A percentile compares a stretch with the other conserved stretches of the same genome.
These are phyloP conservation scores for Linderniella brevidens DNA, from an alignment of 257 asterid genomes.

Conservation along the genomic window DNA sequence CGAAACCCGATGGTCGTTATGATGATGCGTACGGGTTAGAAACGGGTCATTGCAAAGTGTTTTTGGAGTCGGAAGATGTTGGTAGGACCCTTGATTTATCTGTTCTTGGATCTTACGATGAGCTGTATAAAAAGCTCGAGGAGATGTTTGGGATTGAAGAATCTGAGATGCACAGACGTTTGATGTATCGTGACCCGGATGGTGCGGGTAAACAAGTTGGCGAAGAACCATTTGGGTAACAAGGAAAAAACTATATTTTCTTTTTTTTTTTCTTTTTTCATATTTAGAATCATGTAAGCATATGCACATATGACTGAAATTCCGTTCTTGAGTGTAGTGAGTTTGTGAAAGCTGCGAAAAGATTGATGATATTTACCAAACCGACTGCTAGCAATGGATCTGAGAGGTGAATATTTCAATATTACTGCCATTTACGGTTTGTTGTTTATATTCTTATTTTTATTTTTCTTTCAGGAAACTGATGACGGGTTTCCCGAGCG, in stretches of 20 bases:
- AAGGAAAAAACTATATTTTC: neutral
- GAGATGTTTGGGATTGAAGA: constrained; percentile 59
- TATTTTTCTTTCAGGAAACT: constrained; percentile 37
- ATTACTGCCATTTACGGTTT: too few relatives aligned
- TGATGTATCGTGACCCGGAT: constrained; percentile 40
- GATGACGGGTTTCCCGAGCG: constrained; percentile 59
- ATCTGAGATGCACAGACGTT: constrained; percentile 36
- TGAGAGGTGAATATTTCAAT: constrained; percentile 31
- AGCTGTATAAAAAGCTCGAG: constrained; percentile 44
- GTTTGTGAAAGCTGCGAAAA: constrained; percentile 47
- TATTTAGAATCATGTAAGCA: neutral
- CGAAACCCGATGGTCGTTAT: constrained; percentile 26
- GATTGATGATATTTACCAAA: constrained; percentile 49
- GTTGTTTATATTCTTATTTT: too few relatives aligned
- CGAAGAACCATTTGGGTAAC: constrained; percentile 69
- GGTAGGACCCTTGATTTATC: constrained; percentile 74
- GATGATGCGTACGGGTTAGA: constrained; percentile 32
- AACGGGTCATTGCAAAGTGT: constrained; percentile 81
- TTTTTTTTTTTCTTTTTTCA: neutral
- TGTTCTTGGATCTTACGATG: constrained; percentile 64
- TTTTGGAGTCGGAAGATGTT: constrained; percentile 74
- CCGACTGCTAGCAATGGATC: constrained; percentile 20
- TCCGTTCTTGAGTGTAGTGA: constrained; percentile 25
- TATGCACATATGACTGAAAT: neutral
- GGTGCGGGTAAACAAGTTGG: constrained; percentile 59